These are phyloP conservation scores for Boletus speciosus DNA, from an alignment of 768 basidiomycete species.

Conservation along the genomic window DNA sequence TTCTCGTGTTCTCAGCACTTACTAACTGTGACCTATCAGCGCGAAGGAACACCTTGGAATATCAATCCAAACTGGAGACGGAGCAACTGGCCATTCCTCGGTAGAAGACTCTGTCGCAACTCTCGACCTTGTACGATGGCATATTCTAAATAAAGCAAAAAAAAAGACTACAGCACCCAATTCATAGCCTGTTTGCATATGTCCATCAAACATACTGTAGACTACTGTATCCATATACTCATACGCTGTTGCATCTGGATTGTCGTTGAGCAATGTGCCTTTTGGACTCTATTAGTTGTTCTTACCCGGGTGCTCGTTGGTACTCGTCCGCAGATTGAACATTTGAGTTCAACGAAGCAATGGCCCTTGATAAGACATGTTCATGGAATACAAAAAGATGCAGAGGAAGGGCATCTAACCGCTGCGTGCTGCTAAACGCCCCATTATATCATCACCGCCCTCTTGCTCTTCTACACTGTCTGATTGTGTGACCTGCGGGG, in stretches of 20 bases:
- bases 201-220: neutral
- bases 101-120: conserved; percentile 88
- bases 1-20: neutral
- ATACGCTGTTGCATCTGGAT: neutral
- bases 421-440: conserved; percentile 68
- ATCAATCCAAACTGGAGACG: conserved; percentile 78
- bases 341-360: conserved; percentile 24
- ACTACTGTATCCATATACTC: neutral
- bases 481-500: conserved; percentile 72
- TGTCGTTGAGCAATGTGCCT: neutral
- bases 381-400: conserved; percentile 5
- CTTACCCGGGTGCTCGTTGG: neutral
- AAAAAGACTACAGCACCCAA: conserved; percentile 16
- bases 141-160: conserved; percentile 60
- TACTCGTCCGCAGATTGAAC: neutral
- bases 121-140: conserved; percentile 83
- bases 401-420: conserved; percentile 43
- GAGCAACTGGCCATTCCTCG: conserved; percentile 79
- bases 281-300: neutral
- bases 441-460: conserved; percentile 76
- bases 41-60: conserved; percentile 78
- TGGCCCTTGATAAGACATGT: conserved; percentile 26
- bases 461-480: conserved; percentile 85
- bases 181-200: conserved; percentile 7
- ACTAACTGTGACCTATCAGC: conserved; percentile 37